A percentile compares a stretch with the other conserved stretches of the same genome.
Evolutionary conservation across 2,329 filamentous ascomycete genomes (phyloP).

Genomic region (Aspergillus chevalieri): DNA sequence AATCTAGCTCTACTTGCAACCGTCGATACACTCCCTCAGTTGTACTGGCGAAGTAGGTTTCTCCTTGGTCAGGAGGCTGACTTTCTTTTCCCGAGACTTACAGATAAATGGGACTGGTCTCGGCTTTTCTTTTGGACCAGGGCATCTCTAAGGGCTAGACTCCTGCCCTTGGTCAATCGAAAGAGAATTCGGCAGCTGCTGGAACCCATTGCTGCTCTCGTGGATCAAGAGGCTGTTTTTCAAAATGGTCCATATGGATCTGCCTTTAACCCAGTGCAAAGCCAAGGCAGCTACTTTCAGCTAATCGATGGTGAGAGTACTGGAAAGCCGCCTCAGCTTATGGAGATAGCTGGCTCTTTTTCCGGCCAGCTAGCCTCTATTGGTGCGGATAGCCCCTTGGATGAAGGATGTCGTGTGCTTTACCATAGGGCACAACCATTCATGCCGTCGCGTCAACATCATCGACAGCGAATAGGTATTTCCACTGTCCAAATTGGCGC

Average conservation of each 20-base stretch:
- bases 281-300: background rate
- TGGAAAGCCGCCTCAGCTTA: background rate
- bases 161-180: slow-evolving; percentile 4
- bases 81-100: slow-evolving; percentile 8
- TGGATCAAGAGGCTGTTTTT: slow-evolving; percentile 2
- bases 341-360: background rate
- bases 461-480: slow-evolving; percentile 1
- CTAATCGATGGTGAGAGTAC: background rate
- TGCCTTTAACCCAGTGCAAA: background rate
- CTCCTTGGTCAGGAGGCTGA: slow-evolving; percentile 6
- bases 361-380: background rate
- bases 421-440: background rate
- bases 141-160: background rate
- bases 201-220: slow-evolving; percentile 8
- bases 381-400: background rate
- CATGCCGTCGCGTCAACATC: background rate
- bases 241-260: background rate
- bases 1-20: background rate
- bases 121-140: slow-evolving; percentile 5
- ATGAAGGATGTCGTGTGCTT: slow-evolving; percentile 4
- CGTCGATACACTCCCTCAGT: slow-evolving; percentile 4
- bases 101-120: slow-evolving; percentile 5
- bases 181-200: slow-evolving; percentile 7
- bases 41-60: slow-evolving; percentile 11
- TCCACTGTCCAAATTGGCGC: slow-evolving; percentile 6